Evolutionary conservation across 305 asterid genomes (phyloP).

Genomic region (Plantago lanceolata): DNA sequence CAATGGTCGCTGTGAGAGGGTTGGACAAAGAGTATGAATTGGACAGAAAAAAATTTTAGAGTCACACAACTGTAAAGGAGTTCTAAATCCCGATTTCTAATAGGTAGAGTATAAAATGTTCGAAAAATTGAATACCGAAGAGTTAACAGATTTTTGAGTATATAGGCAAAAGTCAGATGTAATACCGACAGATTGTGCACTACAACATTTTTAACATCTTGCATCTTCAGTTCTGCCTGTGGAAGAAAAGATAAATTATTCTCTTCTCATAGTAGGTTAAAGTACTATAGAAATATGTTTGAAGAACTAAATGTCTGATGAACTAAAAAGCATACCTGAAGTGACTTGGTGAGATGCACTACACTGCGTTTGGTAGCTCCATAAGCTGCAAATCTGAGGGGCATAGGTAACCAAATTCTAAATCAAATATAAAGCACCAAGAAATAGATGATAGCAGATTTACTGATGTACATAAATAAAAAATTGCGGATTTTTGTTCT

Average conservation of each 20-base stretch:
- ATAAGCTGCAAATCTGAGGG: slow-evolving; percentile 89
- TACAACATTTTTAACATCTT: slow-evolving; percentile 73
- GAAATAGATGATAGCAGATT: slow-evolving; percentile 7
- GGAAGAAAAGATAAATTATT: slow-evolving; percentile 18
- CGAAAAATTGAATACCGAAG: neutral
- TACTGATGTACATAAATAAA: slow-evolving; percentile 7
- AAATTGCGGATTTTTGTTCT: neutral
- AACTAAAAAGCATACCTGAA: slow-evolving; percentile 53
- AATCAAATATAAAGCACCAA: slow-evolving; percentile 7
- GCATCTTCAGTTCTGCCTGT: slow-evolving; percentile 97
- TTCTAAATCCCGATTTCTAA: neutral
- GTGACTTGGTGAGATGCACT: slow-evolving; percentile 92
- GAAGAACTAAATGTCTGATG: neutral
- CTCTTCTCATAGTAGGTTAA: neutral
- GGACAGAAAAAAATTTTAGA: neutral
- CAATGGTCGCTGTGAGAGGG: neutral
- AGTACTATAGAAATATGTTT: neutral
- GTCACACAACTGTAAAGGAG: neutral
- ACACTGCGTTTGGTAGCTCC: slow-evolving; percentile 98
- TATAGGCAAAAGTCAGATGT: slow-evolving; percentile 19
- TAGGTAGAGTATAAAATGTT: neutral
- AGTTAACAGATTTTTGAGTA: neutral
- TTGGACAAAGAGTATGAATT: neutral
- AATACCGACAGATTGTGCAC: slow-evolving; percentile 91
- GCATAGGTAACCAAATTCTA: slow-evolving; percentile 14